Evolutionary conservation across 257 asterid genomes (phyloP).

Genomic region (Ilex asprella): DNA sequence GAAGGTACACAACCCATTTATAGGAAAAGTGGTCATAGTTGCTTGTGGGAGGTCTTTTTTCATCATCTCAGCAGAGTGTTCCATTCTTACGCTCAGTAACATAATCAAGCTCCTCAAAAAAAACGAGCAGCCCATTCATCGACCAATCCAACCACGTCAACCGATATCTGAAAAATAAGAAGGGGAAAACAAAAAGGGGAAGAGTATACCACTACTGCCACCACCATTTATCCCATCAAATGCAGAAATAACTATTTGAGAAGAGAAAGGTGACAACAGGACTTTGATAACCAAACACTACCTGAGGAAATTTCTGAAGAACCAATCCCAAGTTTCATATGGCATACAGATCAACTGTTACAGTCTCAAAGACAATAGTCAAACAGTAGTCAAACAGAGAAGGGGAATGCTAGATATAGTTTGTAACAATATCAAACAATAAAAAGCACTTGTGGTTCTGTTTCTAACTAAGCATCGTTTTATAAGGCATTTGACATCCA

Average conservation of each 20-base stretch:
- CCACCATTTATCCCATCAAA: neutral
- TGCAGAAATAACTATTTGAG: neutral
- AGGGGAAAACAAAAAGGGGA: too few relatives aligned
- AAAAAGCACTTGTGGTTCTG: too few relatives aligned
- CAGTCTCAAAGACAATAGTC: slow-evolving; percentile 99
- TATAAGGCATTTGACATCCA: too few relatives aligned
- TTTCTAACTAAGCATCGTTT: too few relatives aligned
- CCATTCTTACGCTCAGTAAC: slow-evolving; percentile 96
- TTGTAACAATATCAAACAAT: too few relatives aligned
- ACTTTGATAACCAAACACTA: slow-evolving; percentile 15
- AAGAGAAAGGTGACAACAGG: neutral
- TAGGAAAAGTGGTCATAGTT: neutral
- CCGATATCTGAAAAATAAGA: slow-evolving; percentile 47
- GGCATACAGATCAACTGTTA: slow-evolving; percentile 77
- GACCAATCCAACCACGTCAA: slow-evolving; percentile 96
- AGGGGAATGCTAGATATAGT: too few relatives aligned
- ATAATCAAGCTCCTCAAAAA: slow-evolving; percentile 98
- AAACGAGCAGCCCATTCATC: slow-evolving; percentile 99
- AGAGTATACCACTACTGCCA: neutral
- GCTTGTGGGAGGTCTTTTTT: slow-evolving; percentile 98
- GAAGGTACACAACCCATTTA: neutral
- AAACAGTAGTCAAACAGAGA: too few relatives aligned
- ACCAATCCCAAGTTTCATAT: slow-evolving; percentile 81
- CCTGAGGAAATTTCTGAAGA: slow-evolving; percentile 97
- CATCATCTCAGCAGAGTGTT: slow-evolving; percentile 86